A percentile compares a stretch with the other conserved stretches of the same genome.
phyloP scores from a whole-genome alignment of 495 filamentous ascomycete species.

The Chaetomidium leptoderma region DNA sequence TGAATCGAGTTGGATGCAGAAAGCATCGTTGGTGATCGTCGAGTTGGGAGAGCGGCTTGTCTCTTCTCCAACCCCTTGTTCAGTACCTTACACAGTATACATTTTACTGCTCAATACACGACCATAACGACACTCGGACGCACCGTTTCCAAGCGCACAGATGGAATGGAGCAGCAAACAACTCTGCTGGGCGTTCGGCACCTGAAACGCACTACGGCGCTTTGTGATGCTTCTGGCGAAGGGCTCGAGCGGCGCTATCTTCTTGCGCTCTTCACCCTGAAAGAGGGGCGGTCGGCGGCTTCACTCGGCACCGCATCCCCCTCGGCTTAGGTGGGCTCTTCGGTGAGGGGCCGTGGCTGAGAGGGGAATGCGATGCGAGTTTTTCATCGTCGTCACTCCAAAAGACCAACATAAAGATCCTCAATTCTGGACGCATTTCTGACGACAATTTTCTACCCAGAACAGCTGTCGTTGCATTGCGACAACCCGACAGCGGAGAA shows the following conservation, averaged over 20 bases:
- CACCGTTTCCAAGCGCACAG: no score
- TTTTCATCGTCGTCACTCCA: neutral
- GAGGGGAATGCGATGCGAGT: conserved; percentile 7
- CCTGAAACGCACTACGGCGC: conserved; percentile 12
- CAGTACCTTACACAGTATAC: neutral
- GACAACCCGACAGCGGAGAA: neutral
- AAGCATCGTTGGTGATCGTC: neutral
- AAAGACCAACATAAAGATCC: no score
- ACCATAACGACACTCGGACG: neutral
- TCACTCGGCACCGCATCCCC: neutral
- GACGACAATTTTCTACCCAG: neutral
- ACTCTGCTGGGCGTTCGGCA: no score
- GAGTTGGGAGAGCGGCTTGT: neutral
- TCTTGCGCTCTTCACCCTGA: neutral
- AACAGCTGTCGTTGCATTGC: no score
- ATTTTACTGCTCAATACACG: neutral
- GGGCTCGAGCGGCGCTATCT: conserved; percentile 4
- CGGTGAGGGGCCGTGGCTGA: neutral
- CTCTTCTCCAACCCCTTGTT: neutral
- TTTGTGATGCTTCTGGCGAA: neutral
- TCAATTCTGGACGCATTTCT: no score
- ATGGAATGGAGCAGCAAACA: no score
- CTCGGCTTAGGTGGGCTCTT: no score
- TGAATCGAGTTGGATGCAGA: neutral
- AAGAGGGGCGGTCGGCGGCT: neutral